These are phyloP conservation scores for Rhizopogon vinicolor DNA, from an alignment of 768 basidiomycete species.

Conservation along the genomic window DNA sequence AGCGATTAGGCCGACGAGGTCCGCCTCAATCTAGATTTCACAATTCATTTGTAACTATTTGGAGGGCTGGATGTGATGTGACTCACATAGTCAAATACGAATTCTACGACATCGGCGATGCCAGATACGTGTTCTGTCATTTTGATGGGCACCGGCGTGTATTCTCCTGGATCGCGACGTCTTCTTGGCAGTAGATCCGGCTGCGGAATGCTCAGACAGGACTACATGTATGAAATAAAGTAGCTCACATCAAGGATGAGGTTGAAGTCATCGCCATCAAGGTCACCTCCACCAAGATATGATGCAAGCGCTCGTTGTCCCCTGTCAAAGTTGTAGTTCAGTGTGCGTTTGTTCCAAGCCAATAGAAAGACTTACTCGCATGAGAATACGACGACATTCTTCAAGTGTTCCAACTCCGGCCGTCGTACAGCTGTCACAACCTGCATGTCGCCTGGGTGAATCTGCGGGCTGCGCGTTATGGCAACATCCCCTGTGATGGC, in stretches of 20 bases:
- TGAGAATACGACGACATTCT: conserved; percentile 47
- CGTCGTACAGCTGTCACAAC: conserved; percentile 37
- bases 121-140: conserved; percentile 26
- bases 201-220: conserved; percentile 15
- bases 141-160: conserved; percentile 32
- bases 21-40: conserved; percentile 29
- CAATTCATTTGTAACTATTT: neutral
- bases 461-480: conserved; percentile 49
- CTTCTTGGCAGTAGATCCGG: conserved; percentile 24
- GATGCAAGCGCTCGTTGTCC: conserved; percentile 41
- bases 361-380: conserved; percentile 31
- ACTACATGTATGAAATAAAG: neutral
- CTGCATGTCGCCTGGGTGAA: conserved; percentile 47
- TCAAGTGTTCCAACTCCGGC: conserved; percentile 33
- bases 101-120: conserved; percentile 40
- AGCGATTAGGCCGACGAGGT: conserved; percentile 38
- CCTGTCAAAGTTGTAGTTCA: conserved; percentile 18
- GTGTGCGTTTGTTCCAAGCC: neutral
- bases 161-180: conserved; percentile 32
- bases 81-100: conserved; percentile 44
- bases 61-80: neutral
- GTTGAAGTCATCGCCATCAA: conserved; percentile 51
- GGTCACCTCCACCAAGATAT: conserved; percentile 48
- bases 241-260: conserved; percentile 37
- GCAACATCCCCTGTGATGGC: conserved; percentile 33